These are phyloP conservation scores for Didymellaceae sp. DNA, from an alignment of 2,329 filamentous ascomycete genomes.

Conservation along the genomic window DNA sequence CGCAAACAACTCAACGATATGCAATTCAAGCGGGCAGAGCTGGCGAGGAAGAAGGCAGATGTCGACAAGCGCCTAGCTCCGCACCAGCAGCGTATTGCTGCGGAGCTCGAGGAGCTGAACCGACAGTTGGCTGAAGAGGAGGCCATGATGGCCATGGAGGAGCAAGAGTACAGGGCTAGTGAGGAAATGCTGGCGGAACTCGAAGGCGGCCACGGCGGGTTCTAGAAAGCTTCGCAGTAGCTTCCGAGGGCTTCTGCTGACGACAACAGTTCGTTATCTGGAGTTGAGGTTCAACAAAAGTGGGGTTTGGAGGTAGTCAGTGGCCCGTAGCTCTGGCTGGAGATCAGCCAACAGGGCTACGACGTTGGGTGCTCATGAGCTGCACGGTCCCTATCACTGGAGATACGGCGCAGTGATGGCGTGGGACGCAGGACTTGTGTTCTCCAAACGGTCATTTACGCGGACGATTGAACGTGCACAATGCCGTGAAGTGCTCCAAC, in stretches of 20 bases:
- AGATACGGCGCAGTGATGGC: not conserved
- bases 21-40: constrained; percentile 21
- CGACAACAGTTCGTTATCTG: not conserved
- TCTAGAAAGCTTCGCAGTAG: not conserved
- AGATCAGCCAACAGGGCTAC: too few relatives aligned
- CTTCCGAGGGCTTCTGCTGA: not conserved
- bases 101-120: constrained; percentile 29
- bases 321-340: too few relatives aligned
- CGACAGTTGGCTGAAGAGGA: constrained; percentile 29
- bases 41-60: constrained; percentile 25
- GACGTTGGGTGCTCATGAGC: not conserved
- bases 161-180: constrained; percentile 21
- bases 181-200: constrained; percentile 28
- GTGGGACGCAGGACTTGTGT: not conserved
- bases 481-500: not conserved
- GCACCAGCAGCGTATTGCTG: constrained; percentile 26
- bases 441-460: not conserved
- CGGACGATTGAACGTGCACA: not conserved
- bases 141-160: constrained; percentile 21
- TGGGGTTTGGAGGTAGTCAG: constrained; percentile 8
- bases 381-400: not conserved
- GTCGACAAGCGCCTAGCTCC: constrained; percentile 24
- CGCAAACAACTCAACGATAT: constrained; percentile 24
- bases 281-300: not conserved
- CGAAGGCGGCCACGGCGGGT: constrained; percentile 14